phyloP scores from a whole-genome alignment of 2,329 filamentous ascomycete species.

The Neofusicoccum cordaticola region DNA sequence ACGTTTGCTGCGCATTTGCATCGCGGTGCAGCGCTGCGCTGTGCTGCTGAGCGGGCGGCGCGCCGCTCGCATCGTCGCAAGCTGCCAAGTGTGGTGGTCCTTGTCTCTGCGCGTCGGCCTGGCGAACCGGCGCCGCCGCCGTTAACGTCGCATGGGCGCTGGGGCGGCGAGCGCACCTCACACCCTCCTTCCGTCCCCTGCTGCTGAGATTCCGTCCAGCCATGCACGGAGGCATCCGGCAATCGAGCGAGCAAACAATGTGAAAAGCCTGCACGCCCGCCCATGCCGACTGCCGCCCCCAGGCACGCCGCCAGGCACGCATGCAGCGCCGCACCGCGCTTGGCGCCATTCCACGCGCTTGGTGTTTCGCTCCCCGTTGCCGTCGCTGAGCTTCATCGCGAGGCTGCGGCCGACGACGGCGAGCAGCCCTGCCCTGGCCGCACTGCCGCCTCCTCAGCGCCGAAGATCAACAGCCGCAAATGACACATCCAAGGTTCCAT shows the following conservation, averaged over 20 bases:
- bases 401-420: not conserved
- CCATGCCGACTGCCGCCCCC: not conserved
- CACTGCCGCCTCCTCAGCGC: not conserved
- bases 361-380: constrained; percentile 5
- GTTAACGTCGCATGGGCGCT: not conserved
- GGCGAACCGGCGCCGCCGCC: not conserved
- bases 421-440: not conserved
- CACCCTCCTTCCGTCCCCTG: not conserved
- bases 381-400: not conserved
- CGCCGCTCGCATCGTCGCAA: not conserved
- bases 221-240: constrained; percentile 3
- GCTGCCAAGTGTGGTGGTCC: constrained; percentile 1
- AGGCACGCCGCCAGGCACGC: constrained; percentile 9
- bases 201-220: not conserved
- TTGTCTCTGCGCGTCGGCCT: not conserved
- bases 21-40: not conserved
- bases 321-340: not conserved
- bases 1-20: not conserved
- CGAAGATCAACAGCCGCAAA: constrained; percentile 5
- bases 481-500: constrained; percentile 12
- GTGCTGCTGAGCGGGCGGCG: not conserved
- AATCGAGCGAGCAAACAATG: not conserved
- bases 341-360: constrained; percentile 15
- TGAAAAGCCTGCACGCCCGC: not conserved
- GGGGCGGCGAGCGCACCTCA: not conserved